Percentiles rank a stretch among this genome's conserved stretches.
These are phyloP conservation scores for Neopestalotiopsis sp. DNA, from an alignment of 2,329 filamentous ascomycete species.

Conservation along the genomic window DNA sequence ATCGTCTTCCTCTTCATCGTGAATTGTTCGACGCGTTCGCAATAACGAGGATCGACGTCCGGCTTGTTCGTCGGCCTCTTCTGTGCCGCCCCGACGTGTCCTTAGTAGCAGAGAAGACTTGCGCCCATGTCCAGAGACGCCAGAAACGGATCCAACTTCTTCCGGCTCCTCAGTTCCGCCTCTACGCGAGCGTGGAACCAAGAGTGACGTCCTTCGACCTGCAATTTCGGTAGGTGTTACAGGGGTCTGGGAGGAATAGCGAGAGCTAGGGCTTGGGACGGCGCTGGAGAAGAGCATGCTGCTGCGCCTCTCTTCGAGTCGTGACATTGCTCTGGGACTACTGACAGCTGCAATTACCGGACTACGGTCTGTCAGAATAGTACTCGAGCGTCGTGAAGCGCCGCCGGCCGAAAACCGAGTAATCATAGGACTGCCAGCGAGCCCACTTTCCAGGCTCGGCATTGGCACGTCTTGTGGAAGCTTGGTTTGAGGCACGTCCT, in stretches of 20 bases:
- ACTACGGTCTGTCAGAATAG: slow-evolving; percentile 44
- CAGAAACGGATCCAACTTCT: slow-evolving; percentile 31
- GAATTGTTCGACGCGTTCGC: slow-evolving; percentile 51
- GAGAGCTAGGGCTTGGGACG: slow-evolving; percentile 51
- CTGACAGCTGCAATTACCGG: slow-evolving; percentile 40
- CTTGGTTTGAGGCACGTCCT: slow-evolving; percentile 53
- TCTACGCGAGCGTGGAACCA: slow-evolving; percentile 51
- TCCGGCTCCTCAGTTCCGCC: slow-evolving; percentile 58
- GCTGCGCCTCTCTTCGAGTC: slow-evolving; percentile 59
- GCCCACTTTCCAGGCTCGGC: slow-evolving; percentile 32
- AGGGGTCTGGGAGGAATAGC: slow-evolving; percentile 41
- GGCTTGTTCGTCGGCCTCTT: slow-evolving; percentile 49
- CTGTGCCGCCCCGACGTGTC: slow-evolving; percentile 50
- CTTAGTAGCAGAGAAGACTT: slow-evolving; percentile 51
- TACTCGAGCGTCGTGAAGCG: slow-evolving; percentile 44
- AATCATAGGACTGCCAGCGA: slow-evolving; percentile 51
- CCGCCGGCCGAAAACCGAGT: slow-evolving; percentile 45
- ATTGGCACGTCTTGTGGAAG: slow-evolving; percentile 32
- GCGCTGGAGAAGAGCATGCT: slow-evolving; percentile 52
- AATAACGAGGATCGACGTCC: slow-evolving; percentile 50
- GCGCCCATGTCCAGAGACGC: slow-evolving; percentile 36
- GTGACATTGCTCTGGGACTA: slow-evolving; percentile 55
- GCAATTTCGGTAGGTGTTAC: slow-evolving; percentile 45
- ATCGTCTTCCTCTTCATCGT: slow-evolving; percentile 56
- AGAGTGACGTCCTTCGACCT: slow-evolving; percentile 60